A percentile compares a stretch with the other conserved stretches of the same genome.
These are phyloP conservation scores for Thelephora ganbajun DNA, from an alignment of 768 basidiomycete species.

Conservation along the genomic window DNA sequence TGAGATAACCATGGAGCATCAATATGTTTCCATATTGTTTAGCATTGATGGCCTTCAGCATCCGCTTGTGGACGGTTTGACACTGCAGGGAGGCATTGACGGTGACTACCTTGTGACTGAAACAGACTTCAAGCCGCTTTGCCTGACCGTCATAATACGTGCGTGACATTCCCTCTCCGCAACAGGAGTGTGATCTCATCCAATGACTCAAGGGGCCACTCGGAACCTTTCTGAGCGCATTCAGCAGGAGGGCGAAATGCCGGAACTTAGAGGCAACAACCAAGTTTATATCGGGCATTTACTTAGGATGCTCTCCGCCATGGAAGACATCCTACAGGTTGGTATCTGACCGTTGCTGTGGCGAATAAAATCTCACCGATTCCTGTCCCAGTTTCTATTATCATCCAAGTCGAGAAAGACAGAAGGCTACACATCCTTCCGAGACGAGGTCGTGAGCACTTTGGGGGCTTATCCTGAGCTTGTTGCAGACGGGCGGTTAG, in stretches of 20 bases:
- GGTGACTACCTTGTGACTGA: conserved; percentile 12
- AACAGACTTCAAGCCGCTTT: conserved; percentile 17
- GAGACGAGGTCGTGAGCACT: too few relatives aligned
- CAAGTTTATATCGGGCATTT: conserved; percentile 26
- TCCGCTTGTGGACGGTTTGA: conserved; percentile 28
- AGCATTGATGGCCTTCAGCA: conserved; percentile 44
- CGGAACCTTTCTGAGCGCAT: conserved; percentile 27
- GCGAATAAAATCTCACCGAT: too few relatives aligned
- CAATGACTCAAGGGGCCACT: conserved; percentile 27
- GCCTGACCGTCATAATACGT: conserved; percentile 26
- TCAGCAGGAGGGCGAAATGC: conserved; percentile 12
- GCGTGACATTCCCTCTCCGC: conserved; percentile 8
- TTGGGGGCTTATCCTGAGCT: too few relatives aligned
- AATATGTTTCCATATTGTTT: conserved; percentile 43
- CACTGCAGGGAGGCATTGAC: conserved; percentile 9
- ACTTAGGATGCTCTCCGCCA: conserved; percentile 33
- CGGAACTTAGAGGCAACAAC: conserved; percentile 19
- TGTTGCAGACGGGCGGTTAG: too few relatives aligned
- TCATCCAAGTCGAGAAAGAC: too few relatives aligned
- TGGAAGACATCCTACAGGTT: conserved; percentile 36
- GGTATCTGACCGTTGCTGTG: conserved; percentile 3
- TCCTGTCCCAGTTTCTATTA: too few relatives aligned
- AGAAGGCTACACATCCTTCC: too few relatives aligned
- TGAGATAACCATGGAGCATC: conserved; percentile 37
- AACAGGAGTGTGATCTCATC: conserved; percentile 3